A percentile compares a stretch with the other conserved stretches of the same genome.
phyloP scores from a whole-genome alignment of 2,329 filamentous ascomycete species.

The Claviceps quebecensis region DNA sequence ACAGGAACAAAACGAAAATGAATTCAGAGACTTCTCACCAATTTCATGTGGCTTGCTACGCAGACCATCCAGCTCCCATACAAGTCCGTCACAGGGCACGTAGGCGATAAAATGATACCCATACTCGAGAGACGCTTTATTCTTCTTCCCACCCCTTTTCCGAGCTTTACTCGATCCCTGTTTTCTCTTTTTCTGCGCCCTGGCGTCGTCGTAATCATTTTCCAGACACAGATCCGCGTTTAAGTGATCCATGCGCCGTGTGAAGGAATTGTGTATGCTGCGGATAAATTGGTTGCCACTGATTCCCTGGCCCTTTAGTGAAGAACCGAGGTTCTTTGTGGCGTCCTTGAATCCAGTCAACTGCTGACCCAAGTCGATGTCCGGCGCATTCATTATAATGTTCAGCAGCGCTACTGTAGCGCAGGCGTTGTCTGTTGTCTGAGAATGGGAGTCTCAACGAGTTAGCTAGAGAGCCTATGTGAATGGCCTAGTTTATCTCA shows the following conservation, averaged over 20 bases:
- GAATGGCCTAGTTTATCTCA: background rate
- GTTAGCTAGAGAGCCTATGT: background rate
- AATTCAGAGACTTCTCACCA: slow-evolving; percentile 11
- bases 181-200: slow-evolving; percentile 20
- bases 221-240: slow-evolving; percentile 53
- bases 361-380: slow-evolving; percentile 53
- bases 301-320: slow-evolving; percentile 62
- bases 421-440: slow-evolving; percentile 75
- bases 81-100: slow-evolving; percentile 55
- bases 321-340: slow-evolving; percentile 54
- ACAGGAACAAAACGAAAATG: background rate
- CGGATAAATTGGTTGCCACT: slow-evolving; percentile 65
- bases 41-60: slow-evolving; percentile 47
- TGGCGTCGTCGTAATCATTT: slow-evolving; percentile 33
- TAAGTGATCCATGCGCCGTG: slow-evolving; percentile 62
- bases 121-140: slow-evolving; percentile 38
- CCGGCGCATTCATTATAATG: slow-evolving; percentile 72
- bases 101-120: slow-evolving; percentile 85
- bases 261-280: slow-evolving; percentile 76
- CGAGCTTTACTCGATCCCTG: slow-evolving; percentile 20
- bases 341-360: slow-evolving; percentile 59
- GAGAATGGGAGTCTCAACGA: background rate
- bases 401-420: slow-evolving; percentile 88
- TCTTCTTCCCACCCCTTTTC: slow-evolving; percentile 16
- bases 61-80: slow-evolving; percentile 86